Evolutionary conservation across 2,329 filamentous ascomycete species (phyloP).

Genomic region (Aspergillus puulaauensis): DNA sequence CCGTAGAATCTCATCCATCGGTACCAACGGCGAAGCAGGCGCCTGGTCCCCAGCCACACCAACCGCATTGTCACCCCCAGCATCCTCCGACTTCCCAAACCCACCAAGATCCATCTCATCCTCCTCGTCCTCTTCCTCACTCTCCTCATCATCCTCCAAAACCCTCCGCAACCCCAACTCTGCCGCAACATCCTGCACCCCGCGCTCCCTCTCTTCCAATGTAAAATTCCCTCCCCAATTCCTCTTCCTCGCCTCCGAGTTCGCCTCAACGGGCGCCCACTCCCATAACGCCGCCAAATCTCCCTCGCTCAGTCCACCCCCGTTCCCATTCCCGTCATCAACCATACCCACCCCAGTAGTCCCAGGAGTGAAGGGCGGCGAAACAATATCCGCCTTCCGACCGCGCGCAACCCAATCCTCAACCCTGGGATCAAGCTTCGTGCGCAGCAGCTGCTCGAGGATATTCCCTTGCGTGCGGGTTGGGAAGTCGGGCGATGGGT

Average conservation of each 20-base stretch:
- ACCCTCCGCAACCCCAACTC: constrained; percentile 67
- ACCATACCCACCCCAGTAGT: background rate
- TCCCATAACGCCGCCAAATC: constrained; percentile 63
- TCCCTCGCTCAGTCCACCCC: constrained; percentile 38
- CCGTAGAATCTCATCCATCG: constrained; percentile 49
- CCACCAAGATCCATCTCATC: constrained; percentile 45
- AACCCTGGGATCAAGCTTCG: constrained; percentile 77
- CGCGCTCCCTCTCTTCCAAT: constrained; percentile 64
- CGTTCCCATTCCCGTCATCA: constrained; percentile 2
- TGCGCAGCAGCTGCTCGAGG: constrained; percentile 70
- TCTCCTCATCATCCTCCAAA: constrained; percentile 56
- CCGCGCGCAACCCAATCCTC: constrained; percentile 71
- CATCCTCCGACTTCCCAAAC: constrained; percentile 32
- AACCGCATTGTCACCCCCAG: constrained; percentile 35
- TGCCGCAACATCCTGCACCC: constrained; percentile 69
- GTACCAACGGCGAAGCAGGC: constrained; percentile 23
- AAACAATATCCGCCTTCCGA: constrained; percentile 31
- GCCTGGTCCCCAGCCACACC: constrained; percentile 8
- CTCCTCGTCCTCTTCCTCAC: constrained; percentile 36
- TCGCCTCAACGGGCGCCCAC: constrained; percentile 52
- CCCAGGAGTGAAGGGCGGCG: background rate
- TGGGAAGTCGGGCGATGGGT: constrained; percentile 73
- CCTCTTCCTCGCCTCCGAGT: constrained; percentile 44
- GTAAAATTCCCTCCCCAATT: constrained; percentile 69
- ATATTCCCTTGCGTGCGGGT: constrained; percentile 63